These are phyloP conservation scores for Evernia prunastri DNA, from an alignment of 495 filamentous ascomycete species.

Conservation along the genomic window DNA sequence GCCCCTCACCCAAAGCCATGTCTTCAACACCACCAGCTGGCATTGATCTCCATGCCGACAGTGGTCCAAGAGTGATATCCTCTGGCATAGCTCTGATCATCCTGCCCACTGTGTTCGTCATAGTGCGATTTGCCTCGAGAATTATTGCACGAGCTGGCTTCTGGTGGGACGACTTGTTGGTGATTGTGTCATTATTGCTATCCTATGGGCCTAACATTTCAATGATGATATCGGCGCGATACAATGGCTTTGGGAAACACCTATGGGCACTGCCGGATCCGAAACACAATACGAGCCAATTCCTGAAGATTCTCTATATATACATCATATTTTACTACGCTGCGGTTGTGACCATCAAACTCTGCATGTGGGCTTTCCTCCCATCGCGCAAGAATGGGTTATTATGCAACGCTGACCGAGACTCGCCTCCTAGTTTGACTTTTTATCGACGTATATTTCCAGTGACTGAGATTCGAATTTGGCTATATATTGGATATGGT, in stretches of 20 bases:
- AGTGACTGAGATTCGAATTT: constrained; percentile 14
- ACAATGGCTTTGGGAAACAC: constrained; percentile 21
- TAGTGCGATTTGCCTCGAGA: constrained; percentile 31
- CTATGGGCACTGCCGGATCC: constrained; percentile 16
- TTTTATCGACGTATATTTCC: constrained; percentile 26
- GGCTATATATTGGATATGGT: constrained; percentile 13
- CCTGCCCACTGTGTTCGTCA: constrained; percentile 33
- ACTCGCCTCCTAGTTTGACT: constrained; percentile 10
- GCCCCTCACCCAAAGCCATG: constrained; percentile 23
- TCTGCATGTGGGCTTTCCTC: constrained; percentile 13
- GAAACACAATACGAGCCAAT: constrained; percentile 16
- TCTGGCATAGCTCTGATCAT: constrained; percentile 23
- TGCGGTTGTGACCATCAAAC: constrained; percentile 18
- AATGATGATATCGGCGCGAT: constrained; percentile 19
- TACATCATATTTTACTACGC: constrained; percentile 23
- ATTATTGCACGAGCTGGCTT: constrained; percentile 28
- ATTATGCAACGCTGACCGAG: constrained; percentile 7
- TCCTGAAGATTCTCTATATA: constrained; percentile 22
- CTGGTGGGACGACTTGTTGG: constrained; percentile 39
- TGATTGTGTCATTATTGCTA: constrained; percentile 26
- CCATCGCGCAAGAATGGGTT: background rate
- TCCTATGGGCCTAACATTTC: constrained; percentile 9
- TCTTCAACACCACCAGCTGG: constrained; percentile 42
- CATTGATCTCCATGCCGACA: constrained; percentile 34
- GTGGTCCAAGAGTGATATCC: constrained; percentile 9